Percentiles rank a stretch among this genome's conserved stretches.
Evolutionary conservation across 1,284 basidiomycete genomes (phyloP).

Genomic region (Puccinia horiana): DNA sequence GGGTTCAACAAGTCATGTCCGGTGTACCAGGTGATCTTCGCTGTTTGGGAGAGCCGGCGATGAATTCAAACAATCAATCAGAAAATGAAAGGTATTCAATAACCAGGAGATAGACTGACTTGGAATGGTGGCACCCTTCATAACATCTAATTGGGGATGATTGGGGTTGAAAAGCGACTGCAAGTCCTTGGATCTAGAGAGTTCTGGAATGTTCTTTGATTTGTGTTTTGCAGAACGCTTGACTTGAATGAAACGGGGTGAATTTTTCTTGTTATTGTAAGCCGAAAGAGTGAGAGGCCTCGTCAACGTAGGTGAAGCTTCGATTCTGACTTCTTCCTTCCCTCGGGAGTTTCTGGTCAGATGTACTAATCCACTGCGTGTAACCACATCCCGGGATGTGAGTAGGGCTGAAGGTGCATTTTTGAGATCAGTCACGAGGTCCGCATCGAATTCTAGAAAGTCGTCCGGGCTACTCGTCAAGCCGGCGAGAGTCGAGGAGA

Average conservation of each 20-base stretch:
- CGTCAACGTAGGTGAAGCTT: not conserved
- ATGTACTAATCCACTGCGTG: constrained; percentile 16
- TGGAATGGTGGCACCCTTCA: constrained; percentile 46
- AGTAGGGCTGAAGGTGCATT: not conserved
- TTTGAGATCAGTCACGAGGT: constrained; percentile 9
- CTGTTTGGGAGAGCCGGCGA: not conserved
- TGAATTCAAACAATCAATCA: not conserved
- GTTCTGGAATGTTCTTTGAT: not conserved
- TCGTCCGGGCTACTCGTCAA: constrained; percentile 11
- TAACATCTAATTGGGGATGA: constrained; percentile 30
- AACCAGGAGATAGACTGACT: not conserved
- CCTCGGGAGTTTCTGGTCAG: constrained; percentile 14
- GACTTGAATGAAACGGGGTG: not conserved
- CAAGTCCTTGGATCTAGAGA: not conserved
- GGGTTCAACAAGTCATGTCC: constrained; percentile 53
- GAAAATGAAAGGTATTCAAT: not conserved
- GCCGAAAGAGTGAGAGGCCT: not conserved
- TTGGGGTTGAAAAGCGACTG: not conserved
- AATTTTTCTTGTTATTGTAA: not conserved
- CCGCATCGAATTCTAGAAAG: not conserved
- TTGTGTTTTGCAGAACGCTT: constrained; percentile 21
- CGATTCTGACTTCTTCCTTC: constrained; percentile 5
- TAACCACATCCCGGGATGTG: constrained; percentile 11
- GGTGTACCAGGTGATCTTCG: constrained; percentile 54
- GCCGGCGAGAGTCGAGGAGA: not conserved